Conservation (phyloP, 2,329 filamentous ascomycete species). For the Ophiobolus disseminans region DNA sequence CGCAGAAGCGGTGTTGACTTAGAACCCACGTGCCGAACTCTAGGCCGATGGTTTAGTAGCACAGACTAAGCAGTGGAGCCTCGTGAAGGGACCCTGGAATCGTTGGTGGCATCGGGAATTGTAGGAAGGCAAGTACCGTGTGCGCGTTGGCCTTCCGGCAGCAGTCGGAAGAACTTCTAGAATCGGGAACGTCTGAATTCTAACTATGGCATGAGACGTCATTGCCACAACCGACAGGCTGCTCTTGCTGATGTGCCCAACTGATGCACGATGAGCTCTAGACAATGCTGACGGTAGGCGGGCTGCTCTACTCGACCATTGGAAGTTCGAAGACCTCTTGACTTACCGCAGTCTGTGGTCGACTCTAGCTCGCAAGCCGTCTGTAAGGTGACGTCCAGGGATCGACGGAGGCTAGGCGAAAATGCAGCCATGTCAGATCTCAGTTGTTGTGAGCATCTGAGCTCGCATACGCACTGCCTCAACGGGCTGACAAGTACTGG, state of each 20-base stretch:
- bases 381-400: slow-evolving; percentile 18
- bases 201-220: slow-evolving; percentile 14
- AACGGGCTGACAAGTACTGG: too few species aligned
- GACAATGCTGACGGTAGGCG: too few species aligned
- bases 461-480: too few species aligned
- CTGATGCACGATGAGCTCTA: too few species aligned
- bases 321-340: too few species aligned
- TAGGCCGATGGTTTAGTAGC: slow-evolving; percentile 22
- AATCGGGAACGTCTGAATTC: too few species aligned
- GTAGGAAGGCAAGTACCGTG: slow-evolving; percentile 28
- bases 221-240: too few species aligned
- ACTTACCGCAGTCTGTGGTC: too few species aligned
- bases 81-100: slow-evolving; percentile 29
- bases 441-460: too few species aligned
- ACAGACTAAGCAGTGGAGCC: slow-evolving; percentile 22
- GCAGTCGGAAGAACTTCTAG: slow-evolving; percentile 20
- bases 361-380: too few species aligned
- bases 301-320: too few species aligned
- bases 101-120: slow-evolving; percentile 28
- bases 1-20: slow-evolving; percentile 22
- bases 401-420: slow-evolving; percentile 11
- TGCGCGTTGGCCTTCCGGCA: slow-evolving; percentile 10
- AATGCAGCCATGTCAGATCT: neutral
- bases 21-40: slow-evolving; percentile 27
- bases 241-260: too few species aligned